Conservation (phyloP, 2,329 filamentous ascomycete species). For the Verticillium zaregamsianum region DNA sequence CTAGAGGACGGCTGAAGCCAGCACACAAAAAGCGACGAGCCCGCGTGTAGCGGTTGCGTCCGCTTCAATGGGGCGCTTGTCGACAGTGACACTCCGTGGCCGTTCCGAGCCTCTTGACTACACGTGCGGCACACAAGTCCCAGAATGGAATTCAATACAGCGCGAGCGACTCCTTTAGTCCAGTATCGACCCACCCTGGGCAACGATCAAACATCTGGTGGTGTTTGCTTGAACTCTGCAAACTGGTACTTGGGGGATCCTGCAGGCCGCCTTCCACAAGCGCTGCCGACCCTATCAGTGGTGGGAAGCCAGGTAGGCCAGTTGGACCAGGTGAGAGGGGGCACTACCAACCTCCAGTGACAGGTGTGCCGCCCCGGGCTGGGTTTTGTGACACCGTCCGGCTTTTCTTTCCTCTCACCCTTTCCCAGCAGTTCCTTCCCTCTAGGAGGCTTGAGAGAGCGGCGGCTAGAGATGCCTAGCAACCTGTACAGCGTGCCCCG, state of each 20-base stretch:
- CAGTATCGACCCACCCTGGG: neutral
- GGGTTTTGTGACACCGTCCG: neutral
- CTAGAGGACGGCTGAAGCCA: neutral
- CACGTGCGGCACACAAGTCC: too few species aligned
- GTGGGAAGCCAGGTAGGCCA: neutral
- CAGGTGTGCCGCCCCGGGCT: neutral
- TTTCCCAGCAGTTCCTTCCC: neutral
- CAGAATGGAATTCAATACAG: too few species aligned
- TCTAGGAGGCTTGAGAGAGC: neutral
- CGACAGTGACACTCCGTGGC: neutral
- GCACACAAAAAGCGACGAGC: neutral
- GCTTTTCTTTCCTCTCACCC: neutral
- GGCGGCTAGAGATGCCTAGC: neutral
- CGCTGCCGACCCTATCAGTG: neutral
- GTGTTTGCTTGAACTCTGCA: slow-evolving; percentile 7
- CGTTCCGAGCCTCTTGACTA: too few species aligned
- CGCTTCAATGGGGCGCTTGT: neutral
- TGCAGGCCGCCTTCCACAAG: slow-evolving; percentile 9
- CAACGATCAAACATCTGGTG: neutral
- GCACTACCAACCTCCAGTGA: slow-evolving; percentile 5
- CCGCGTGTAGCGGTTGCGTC: neutral
- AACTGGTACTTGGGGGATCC: neutral
- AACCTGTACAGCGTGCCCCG: neutral
- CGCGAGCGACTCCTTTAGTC: neutral
- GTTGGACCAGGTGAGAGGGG: neutral